Conservation (phyloP, 495 filamentous ascomycete genomes). For the Aspergillus kassunensis region DNA sequence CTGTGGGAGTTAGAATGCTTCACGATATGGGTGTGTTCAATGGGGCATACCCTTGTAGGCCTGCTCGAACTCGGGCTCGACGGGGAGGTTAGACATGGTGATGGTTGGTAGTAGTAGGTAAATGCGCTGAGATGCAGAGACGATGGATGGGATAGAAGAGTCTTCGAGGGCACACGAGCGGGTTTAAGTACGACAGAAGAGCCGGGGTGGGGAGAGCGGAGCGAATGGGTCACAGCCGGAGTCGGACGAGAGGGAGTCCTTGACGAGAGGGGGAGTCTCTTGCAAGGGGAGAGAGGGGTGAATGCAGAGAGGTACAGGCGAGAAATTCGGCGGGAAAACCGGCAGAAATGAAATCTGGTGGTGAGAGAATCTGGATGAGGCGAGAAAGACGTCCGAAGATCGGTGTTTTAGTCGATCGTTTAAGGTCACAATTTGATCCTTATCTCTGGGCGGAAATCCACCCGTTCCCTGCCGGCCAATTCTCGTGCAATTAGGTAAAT, state of each 20-base stretch:
- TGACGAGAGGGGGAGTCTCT: no score
- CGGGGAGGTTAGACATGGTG: constrained; percentile 75
- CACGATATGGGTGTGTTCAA: neutral
- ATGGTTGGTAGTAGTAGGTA: no score
- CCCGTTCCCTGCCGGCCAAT: constrained; percentile 22
- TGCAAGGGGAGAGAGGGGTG: no score
- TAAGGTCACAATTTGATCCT: constrained; percentile 39
- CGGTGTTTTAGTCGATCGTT: constrained; percentile 41
- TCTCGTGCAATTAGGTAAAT: constrained; percentile 19
- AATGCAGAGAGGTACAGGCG: no score
- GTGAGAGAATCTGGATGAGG: neutral
- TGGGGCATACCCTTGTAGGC: constrained; percentile 77
- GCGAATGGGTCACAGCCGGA: constrained; percentile 24
- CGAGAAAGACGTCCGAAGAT: constrained; percentile 31
- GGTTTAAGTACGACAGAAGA: constrained; percentile 14
- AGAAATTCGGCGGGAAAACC: constrained; percentile 7
- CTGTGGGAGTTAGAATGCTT: constrained; percentile 39
- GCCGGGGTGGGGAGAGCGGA: constrained; percentile 3
- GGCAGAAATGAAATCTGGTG: constrained; percentile 8
- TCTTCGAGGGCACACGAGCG: constrained; percentile 16
- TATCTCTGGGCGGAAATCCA: constrained; percentile 34
- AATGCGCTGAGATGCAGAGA: no score
- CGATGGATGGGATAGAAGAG: no score
- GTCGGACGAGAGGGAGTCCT: constrained; percentile 28
- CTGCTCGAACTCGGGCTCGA: constrained; percentile 98